Percentiles rank a stretch among this genome's conserved stretches.
Evolutionary conservation across 1,139 yeast genomes (phyloP).

Genomic region (Kazachstania sp.): DNA sequence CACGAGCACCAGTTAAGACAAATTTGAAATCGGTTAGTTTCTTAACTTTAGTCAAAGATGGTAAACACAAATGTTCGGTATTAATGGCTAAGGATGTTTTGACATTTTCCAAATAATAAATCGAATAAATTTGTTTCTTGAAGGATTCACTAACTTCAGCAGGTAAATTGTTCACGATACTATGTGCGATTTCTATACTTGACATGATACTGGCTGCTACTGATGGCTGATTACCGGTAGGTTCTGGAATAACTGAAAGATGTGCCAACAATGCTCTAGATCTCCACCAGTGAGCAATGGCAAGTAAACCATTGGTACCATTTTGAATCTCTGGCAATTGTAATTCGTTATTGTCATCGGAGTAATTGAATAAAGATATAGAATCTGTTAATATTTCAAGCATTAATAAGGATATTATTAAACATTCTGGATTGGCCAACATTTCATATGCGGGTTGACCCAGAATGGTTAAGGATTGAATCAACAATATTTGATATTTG

Average conservation of each 20-base stretch:
- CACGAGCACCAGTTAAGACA: slow-evolving; percentile 78
- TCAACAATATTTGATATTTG: slow-evolving; percentile 2
- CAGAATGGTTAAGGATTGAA: slow-evolving; percentile 40
- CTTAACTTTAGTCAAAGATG: slow-evolving; percentile 45
- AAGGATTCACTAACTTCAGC: slow-evolving; percentile 17
- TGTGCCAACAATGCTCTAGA: slow-evolving; percentile 58
- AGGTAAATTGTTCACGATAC: slow-evolving; percentile 27
- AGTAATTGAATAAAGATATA: slow-evolving; percentile 28
- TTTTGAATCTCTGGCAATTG: slow-evolving; percentile 22
- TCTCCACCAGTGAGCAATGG: slow-evolving; percentile 65
- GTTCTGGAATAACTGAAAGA: slow-evolving; percentile 51
- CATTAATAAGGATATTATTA: slow-evolving; percentile 41
- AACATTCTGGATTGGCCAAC: slow-evolving; percentile 45
- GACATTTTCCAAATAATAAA: slow-evolving; percentile 59
- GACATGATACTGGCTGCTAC: slow-evolving; percentile 29
- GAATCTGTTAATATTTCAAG: slow-evolving; percentile 42
- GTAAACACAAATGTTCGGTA: slow-evolving; percentile 49
- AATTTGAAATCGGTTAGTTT: slow-evolving; percentile 52
- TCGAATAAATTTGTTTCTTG: slow-evolving; percentile 36
- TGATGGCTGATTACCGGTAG: slow-evolving; percentile 38
- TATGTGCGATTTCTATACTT: slow-evolving; percentile 23
- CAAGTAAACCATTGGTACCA: slow-evolving; percentile 29
- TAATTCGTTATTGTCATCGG: slow-evolving; percentile 16
- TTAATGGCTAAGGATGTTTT: slow-evolving; percentile 53
- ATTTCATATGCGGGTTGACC: slow-evolving; percentile 62